Evolutionary conservation across 371 early-diverging fungal genomes (phyloP).

Genomic region (Mortierella sp.): DNA sequence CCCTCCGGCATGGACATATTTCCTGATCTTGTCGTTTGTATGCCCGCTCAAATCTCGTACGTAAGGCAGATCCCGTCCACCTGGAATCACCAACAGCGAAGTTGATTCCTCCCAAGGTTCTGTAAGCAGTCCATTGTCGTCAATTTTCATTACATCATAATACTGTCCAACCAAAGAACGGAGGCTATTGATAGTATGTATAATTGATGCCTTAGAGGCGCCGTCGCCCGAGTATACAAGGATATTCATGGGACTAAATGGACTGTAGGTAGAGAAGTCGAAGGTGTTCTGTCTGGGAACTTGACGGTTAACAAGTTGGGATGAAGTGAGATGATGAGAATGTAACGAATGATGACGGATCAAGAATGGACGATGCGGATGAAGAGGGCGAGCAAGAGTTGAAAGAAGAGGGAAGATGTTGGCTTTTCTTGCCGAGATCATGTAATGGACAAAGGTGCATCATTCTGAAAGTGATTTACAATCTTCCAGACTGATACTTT

Average conservation of each 20-base stretch:
- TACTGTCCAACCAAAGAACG: conserved; percentile 77
- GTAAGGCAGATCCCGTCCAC: conserved; percentile 91
- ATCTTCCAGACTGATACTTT: not conserved
- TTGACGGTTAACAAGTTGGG: not conserved
- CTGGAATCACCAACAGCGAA: conserved; percentile 88
- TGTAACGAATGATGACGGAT: not conserved
- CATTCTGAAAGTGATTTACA: not conserved
- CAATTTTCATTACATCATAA: conserved; percentile 90
- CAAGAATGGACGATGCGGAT: not conserved
- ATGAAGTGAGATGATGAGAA: conserved; percentile 1
- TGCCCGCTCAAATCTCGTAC: conserved; percentile 73
- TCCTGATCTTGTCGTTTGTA: conserved; percentile 70
- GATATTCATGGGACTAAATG: conserved; percentile 75
- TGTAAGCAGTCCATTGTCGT: conserved; percentile 70
- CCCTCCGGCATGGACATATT: conserved; percentile 86
- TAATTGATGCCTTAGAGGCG: conserved; percentile 61
- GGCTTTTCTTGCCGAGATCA: conserved; percentile 5
- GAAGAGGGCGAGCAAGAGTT: not conserved
- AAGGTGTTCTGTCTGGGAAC: conserved; percentile 12
- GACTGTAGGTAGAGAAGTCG: conserved; percentile 42
- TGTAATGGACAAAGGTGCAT: conserved; percentile 8
- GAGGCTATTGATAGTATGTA: conserved; percentile 75
- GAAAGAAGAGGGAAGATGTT: conserved; percentile 3
- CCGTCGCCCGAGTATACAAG: conserved; percentile 63
- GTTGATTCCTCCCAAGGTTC: conserved; percentile 93